Percentiles rank a stretch among this genome's conserved stretches.
These are phyloP conservation scores for Nepenthes alata DNA, from an alignment of 179 eudicot species.

Conservation along the genomic window DNA sequence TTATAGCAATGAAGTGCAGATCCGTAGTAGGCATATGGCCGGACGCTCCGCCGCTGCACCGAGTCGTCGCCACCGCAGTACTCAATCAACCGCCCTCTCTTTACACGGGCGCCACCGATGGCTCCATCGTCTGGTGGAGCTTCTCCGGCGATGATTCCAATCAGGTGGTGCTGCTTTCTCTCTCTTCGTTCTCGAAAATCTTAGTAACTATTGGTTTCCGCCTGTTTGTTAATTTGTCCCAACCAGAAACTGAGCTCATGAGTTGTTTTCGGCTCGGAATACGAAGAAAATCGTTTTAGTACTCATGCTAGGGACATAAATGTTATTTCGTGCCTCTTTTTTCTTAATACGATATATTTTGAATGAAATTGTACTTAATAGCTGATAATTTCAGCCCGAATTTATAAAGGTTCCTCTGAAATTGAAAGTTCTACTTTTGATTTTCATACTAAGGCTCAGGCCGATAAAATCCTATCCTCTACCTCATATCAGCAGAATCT, in stretches of 20 bases:
- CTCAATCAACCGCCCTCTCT: constrained; percentile 53
- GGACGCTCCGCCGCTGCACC: constrained; percentile 61
- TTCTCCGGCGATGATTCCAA: constrained; percentile 22
- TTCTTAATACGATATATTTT: no score
- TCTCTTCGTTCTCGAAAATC: no score
- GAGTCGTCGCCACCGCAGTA: constrained; percentile 54
- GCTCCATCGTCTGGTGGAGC: constrained; percentile 94
- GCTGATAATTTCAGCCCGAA: no score
- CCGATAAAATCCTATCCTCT: no score
- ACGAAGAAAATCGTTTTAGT: no score
- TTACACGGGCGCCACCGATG: constrained; percentile 92
- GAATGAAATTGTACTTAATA: no score
- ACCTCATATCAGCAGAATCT: no score
- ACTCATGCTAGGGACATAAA: no score
- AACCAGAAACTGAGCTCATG: not conserved
- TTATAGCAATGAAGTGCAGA: constrained; percentile 57
- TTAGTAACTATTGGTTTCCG: not conserved
- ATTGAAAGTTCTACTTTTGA: no score
- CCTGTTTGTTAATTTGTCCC: constrained; percentile 9
- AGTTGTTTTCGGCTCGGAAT: not conserved
- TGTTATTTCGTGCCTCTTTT: no score
- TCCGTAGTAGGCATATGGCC: constrained; percentile 85
- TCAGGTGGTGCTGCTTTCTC: constrained; percentile 17
- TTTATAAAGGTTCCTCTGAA: no score
- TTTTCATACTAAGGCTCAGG: no score